Percentiles rank a stretch among this genome's conserved stretches.
These are phyloP conservation scores for Lipomyces japonicus DNA, from an alignment of 805 yeast genomes.

Conservation along the genomic window DNA sequence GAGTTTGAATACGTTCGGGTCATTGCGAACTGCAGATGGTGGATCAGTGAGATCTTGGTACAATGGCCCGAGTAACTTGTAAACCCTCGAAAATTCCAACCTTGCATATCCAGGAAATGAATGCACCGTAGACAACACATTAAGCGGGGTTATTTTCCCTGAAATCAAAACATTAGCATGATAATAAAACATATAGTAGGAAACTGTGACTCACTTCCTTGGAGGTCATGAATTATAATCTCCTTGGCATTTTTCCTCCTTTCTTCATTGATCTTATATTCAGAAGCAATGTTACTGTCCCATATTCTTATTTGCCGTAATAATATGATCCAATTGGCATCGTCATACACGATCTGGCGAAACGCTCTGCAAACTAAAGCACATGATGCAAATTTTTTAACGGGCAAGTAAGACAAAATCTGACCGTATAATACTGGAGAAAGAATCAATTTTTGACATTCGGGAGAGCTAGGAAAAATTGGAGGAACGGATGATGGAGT, in stretches of 20 bases:
- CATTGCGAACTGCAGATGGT: conserved; percentile 23
- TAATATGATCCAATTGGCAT: conserved; percentile 22
- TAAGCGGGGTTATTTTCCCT: conserved; percentile 36
- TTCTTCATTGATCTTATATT: conserved; percentile 2
- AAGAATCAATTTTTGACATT: conserved; percentile 1
- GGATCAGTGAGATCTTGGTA: conserved; percentile 47
- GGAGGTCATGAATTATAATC: conserved; percentile 9
- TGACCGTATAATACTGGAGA: conserved; percentile 8
- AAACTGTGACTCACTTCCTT: conserved; percentile 2
- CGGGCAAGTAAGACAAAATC: conserved; percentile 15
- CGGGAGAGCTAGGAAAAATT: conserved; percentile 9
- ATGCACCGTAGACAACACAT: conserved; percentile 38
- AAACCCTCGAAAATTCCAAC: conserved; percentile 42
- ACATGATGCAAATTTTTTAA: conserved; percentile 18
- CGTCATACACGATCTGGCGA: conserved; percentile 26
- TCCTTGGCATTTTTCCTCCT: conserved; percentile 7
- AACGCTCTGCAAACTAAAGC: conserved; percentile 28
- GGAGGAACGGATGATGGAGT: conserved; percentile 20
- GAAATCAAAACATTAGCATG: background rate
- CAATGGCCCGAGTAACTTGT: conserved; percentile 42
- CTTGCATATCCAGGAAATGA: conserved; percentile 38
- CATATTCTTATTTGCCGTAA: conserved; percentile 33
- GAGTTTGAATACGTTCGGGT: conserved; percentile 46
- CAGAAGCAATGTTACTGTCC: conserved; percentile 33
- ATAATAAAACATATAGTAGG: too few species aligned